A percentile compares a stretch with the other conserved stretches of the same genome.
Evolutionary conservation across 306 rosid species (phyloP).

Genomic region (Castanea mollissima): DNA sequence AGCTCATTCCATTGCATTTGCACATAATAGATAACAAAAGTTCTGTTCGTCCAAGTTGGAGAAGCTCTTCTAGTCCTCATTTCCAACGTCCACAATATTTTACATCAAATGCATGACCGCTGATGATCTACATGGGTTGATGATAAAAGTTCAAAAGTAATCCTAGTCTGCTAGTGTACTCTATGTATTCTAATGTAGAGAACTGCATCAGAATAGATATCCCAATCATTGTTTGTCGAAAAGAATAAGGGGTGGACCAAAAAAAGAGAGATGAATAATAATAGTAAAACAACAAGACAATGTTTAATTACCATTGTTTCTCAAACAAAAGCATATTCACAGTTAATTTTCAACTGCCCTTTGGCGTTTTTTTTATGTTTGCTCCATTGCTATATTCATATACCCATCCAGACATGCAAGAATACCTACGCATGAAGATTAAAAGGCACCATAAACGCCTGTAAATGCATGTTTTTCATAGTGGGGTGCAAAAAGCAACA

Average conservation of each 20-base stretch:
- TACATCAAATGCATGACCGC: background rate
- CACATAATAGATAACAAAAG: too few species aligned
- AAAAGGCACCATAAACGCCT: conserved; percentile 3
- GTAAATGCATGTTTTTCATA: background rate
- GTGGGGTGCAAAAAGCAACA: background rate
- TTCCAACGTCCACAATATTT: background rate
- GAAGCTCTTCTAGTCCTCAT: background rate
- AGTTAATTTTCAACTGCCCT: conserved; percentile 87
- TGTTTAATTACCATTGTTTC: conserved; percentile 61
- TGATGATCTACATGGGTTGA: too few species aligned
- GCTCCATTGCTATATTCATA: conserved; percentile 99
- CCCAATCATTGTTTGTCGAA: background rate
- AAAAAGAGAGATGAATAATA: background rate
- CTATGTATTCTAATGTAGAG: too few species aligned
- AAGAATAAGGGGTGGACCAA: background rate
- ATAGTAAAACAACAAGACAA: background rate
- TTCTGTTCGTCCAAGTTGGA: background rate
- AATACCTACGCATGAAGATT: conserved; percentile 55
- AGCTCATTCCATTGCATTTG: background rate
- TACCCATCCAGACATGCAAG: conserved; percentile 92
- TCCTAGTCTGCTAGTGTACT: too few species aligned
- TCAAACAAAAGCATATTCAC: conserved; percentile 96
- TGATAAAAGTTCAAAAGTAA: too few species aligned
- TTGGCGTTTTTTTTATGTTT: conserved; percentile 88
- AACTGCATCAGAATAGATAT: too few species aligned